Base-by-base conservation (phyloP, 352 stramenopile genomes). In the Phytophthora cryptogea region DNA sequence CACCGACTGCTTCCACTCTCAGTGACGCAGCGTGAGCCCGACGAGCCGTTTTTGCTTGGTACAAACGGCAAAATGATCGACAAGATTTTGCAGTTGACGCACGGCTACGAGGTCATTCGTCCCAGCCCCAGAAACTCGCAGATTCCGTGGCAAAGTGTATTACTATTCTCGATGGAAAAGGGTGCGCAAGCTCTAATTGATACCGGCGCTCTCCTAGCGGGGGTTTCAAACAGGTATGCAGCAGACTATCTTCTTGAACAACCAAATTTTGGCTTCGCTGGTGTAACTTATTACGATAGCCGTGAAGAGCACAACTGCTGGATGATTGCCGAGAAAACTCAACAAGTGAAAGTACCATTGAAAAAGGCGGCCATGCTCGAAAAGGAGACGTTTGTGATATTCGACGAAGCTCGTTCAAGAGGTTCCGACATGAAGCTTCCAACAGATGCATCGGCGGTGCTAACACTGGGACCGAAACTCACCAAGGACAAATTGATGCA, bases 401-500 rank as follows among this genome's bases (percentile, higher is more conserved):
- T 97, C 66, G 90, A 97, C 63, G 90, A 98, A 42, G 85, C 88
- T 8, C 85, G 88, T 1, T 93, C 89, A 37, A 74, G 90, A 44
- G 90, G 90, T 0, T 86, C 90, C 0, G 91, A 97, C 59, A 87
- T 98, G 76, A 96, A 97, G 60, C 60, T 97, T 3, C 53, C 65
- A 13, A n/a, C 54, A 13, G 40, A 92, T 8, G 84, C 86, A 4
- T 51, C 87, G 5, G 90, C 88, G 9, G 50, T 96, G 45, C 45
- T 97, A 17, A 97, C 90, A 2, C 67, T 97, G 0, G 89, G 87
- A 0, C 86, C 88, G 6, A 84, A 82, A 16, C 72, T 97, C 17
- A 89, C 83, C 0, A 98, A 97, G 48, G 92, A 97, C 60, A 97
- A 97, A 47, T 52, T 98, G 3, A 97, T 97, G 89, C 92, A 98